Base-by-base conservation (phyloP, 116 monocot species). In the Cymodocea nodosa region DNA sequence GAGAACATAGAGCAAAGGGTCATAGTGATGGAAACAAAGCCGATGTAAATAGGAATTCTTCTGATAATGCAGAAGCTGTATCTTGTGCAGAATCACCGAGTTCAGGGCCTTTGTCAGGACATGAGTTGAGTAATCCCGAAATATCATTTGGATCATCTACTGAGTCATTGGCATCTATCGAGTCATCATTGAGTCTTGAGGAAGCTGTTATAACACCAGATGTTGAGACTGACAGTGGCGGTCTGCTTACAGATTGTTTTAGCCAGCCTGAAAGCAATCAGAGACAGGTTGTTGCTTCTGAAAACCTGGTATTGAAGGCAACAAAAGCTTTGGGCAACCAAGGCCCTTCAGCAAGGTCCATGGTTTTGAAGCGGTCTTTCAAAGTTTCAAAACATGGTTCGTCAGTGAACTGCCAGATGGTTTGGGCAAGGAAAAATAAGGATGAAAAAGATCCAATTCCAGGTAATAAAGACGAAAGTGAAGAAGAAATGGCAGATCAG, bases 361-460 rank as follows among this genome's bases (percentile, higher is more conserved):
- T 62, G 37, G 17, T 7, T 4, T 16, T 60, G 60, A 62, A 37
- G 37, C 7, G n/a, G 15, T 3, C 62, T 62, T 39, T 8, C 62
- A 57, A 57, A 22, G 57, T 22, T 23, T 24, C 24, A 4, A 57
- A 57, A 24, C 7, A 22, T 11, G 18, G 11, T 18, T 57, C 57
- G 10, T 57, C 57, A 57, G 23, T 25, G 57, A 57, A 57, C 20
- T 11, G 24, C 15, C 57, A 57, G 3, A 62, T 62, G 62, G 62
- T 62, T 62, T 62, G 62, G 62, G 37, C 62, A 18, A 37, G 37
- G 62, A 62, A 62, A 62, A 62, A 0, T n/a, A 62, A 37, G 62
- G 15, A n/a, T 19, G 62, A 62, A 62, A n/a, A 15, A 36, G 37
- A 62, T 36, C 18, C 36, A 7, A 37, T 40, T 62, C 35, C 14